These are phyloP conservation scores for Chytriomyces hyalinus DNA, from an alignment of 192 early-diverging fungal species.

Conservation along the genomic window DNA sequence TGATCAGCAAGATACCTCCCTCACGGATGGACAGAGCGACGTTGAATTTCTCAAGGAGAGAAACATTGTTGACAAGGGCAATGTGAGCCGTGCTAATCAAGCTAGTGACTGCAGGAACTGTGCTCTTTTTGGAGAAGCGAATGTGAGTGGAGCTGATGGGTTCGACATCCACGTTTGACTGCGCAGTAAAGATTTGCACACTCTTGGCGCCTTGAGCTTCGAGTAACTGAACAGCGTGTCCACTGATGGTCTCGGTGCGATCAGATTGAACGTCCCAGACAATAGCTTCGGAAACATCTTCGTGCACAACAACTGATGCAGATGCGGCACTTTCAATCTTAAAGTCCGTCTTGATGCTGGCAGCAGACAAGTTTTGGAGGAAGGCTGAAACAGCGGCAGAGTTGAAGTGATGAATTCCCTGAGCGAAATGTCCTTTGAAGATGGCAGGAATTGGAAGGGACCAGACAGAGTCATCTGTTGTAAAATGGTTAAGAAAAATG, in stretches of 20 bases:
- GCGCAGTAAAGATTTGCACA: conserved; percentile 50
- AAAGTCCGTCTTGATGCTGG: conserved; percentile 41
- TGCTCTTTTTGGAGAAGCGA: conserved; percentile 47
- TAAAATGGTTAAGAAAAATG: conserved; percentile 5
- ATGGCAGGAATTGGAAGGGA: conserved; percentile 50
- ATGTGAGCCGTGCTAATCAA: conserved; percentile 59
- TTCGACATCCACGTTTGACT: conserved; percentile 64
- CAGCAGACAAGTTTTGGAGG: conserved; percentile 40
- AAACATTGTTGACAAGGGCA: conserved; percentile 67
- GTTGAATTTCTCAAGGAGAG: conserved; percentile 65
- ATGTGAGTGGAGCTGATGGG: conserved; percentile 66
- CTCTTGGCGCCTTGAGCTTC: conserved; percentile 42
- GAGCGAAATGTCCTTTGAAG: conserved; percentile 37
- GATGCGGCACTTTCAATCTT: conserved; percentile 23
- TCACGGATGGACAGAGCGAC: conserved; percentile 56
- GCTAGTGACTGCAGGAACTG: conserved; percentile 32
- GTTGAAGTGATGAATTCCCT: conserved; percentile 36
- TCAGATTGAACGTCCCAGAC: conserved; percentile 64
- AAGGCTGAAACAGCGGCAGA: conserved; percentile 43
- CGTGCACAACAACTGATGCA: conserved; percentile 11
- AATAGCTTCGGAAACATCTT: conserved; percentile 51
- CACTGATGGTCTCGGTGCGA: conserved; percentile 62
- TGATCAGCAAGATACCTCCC: conserved; percentile 65
- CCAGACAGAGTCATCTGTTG: conserved; percentile 52
- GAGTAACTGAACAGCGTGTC: conserved; percentile 40